Conservation (phyloP, 495 filamentous ascomycete genomes). For the Daldinia loculata region DNA sequence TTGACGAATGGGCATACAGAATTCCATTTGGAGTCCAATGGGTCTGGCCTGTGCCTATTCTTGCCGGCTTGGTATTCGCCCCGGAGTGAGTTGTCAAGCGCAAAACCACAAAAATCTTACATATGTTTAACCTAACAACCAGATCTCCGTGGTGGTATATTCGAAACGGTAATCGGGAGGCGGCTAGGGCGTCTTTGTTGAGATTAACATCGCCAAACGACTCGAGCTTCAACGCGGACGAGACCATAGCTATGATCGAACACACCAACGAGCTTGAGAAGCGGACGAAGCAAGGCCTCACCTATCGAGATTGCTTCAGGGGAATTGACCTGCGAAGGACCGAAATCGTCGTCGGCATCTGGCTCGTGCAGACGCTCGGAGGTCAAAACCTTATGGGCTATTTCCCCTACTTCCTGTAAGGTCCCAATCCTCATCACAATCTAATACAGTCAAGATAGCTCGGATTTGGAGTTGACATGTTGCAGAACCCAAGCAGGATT, state of each 20-base stretch:
- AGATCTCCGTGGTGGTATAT: constrained; percentile 76
- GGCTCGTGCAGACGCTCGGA: constrained; percentile 72
- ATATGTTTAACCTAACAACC: neutral
- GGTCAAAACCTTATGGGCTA: constrained; percentile 76
- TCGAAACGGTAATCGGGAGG: constrained; percentile 61
- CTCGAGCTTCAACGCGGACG: constrained; percentile 65
- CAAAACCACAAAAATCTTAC: neutral
- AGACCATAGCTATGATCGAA: constrained; percentile 76
- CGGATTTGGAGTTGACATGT: neutral
- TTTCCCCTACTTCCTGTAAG: constrained; percentile 70
- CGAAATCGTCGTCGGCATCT: constrained; percentile 69
- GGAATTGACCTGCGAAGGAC: constrained; percentile 72
- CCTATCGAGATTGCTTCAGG: constrained; percentile 72
- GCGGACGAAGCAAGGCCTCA: constrained; percentile 62
- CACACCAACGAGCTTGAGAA: constrained; percentile 74
- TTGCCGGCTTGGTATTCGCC: constrained; percentile 66
- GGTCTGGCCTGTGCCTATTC: constrained; percentile 76
- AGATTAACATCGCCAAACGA: constrained; percentile 65
- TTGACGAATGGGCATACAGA: constrained; percentile 69
- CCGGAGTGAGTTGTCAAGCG: constrained; percentile 59
- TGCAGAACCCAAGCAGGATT: constrained; percentile 68
- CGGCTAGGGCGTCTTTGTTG: constrained; percentile 66
- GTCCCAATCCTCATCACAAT: neutral
- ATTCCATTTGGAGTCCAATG: constrained; percentile 74
- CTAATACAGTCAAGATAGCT: neutral